Evolutionary conservation across 1,139 yeast genomes (phyloP).

Genomic region (Saccharomyces hybrid): DNA sequence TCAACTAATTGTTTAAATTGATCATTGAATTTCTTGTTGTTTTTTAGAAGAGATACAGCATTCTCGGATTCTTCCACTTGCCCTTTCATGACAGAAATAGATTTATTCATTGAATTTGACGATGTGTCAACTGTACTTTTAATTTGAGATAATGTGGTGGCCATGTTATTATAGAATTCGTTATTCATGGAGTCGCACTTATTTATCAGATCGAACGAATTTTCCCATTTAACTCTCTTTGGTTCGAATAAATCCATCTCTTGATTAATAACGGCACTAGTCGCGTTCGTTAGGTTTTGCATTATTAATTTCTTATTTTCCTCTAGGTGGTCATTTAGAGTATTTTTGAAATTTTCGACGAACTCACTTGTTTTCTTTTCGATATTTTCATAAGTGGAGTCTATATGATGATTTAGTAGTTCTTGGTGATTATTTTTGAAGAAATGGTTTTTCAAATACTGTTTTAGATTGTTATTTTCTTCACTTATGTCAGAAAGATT

Average conservation of each 20-base stretch:
- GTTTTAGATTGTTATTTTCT: slow-evolving; percentile 32
- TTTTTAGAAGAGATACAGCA: slow-evolving; percentile 7
- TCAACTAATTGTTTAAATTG: slow-evolving; percentile 13
- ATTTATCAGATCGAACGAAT: slow-evolving; percentile 31
- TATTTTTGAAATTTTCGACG: slow-evolving; percentile 19
- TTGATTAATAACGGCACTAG: slow-evolving; percentile 28
- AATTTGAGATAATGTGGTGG: background rate
- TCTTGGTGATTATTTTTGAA: slow-evolving; percentile 32
- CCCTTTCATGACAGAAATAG: slow-evolving; percentile 16
- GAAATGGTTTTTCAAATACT: slow-evolving; percentile 29
- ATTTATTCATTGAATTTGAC: slow-evolving; percentile 10
- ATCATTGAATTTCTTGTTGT: slow-evolving; percentile 12
- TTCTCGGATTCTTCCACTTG: slow-evolving; percentile 13
- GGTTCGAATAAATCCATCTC: slow-evolving; percentile 31
- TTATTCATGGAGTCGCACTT: slow-evolving; percentile 31
- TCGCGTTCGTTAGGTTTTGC: slow-evolving; percentile 27
- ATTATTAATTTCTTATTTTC: slow-evolving; percentile 28
- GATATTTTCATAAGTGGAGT: slow-evolving; percentile 25
- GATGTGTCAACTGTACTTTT: slow-evolving; percentile 1
- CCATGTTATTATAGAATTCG: slow-evolving; percentile 14
- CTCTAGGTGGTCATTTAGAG: slow-evolving; percentile 27
- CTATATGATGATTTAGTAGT: slow-evolving; percentile 24
- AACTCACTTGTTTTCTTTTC: slow-evolving; percentile 29
- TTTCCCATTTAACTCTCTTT: slow-evolving; percentile 31
- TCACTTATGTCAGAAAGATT: slow-evolving; percentile 28